Conservation (phyloP, 176 grass and related monocot genomes). For the Alopecurus myosuroides region DNA sequence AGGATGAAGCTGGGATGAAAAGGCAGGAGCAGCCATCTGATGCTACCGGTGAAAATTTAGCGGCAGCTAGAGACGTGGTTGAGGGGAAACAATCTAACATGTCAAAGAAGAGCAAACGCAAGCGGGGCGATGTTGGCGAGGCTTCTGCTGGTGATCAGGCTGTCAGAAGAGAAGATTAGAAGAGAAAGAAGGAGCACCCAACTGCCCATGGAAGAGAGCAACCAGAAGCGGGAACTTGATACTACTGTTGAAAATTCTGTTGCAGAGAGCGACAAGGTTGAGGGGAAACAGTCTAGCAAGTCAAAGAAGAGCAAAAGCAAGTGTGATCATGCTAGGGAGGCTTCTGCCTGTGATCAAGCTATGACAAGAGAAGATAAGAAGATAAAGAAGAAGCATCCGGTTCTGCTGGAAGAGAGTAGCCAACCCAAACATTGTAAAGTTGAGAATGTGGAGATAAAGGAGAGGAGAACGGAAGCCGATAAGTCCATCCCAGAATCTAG, state of each 20-base stretch:
- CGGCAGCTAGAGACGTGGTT: neutral
- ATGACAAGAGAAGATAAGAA: slow-evolving; percentile 8
- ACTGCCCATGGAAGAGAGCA: neutral
- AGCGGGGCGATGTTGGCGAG: neutral
- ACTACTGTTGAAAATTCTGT: neutral
- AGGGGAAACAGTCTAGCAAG: slow-evolving; percentile 1
- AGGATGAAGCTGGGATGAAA: neutral
- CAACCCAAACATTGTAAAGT: neutral
- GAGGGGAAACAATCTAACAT: neutral
- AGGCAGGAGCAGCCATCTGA: neutral
- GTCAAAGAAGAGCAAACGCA: neutral
- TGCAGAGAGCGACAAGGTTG: neutral
- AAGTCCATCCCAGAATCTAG: neutral
- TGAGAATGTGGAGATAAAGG: slow-evolving; percentile 24
- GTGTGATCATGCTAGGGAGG: neutral
- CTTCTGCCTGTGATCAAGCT: neutral
- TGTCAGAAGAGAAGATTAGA: neutral
- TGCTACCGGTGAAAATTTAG: neutral
- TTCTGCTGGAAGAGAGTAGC: neutral
- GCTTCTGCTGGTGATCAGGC: neutral
- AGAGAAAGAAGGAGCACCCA: neutral
- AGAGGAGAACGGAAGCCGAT: slow-evolving; percentile 25
- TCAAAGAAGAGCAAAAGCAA: slow-evolving; percentile 32
- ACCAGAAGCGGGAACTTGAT: neutral
- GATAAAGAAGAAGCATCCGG: slow-evolving; percentile 14